Evolutionary conservation across 2,329 filamentous ascomycete species (phyloP).

Genomic region (Onygenales sp.): DNA sequence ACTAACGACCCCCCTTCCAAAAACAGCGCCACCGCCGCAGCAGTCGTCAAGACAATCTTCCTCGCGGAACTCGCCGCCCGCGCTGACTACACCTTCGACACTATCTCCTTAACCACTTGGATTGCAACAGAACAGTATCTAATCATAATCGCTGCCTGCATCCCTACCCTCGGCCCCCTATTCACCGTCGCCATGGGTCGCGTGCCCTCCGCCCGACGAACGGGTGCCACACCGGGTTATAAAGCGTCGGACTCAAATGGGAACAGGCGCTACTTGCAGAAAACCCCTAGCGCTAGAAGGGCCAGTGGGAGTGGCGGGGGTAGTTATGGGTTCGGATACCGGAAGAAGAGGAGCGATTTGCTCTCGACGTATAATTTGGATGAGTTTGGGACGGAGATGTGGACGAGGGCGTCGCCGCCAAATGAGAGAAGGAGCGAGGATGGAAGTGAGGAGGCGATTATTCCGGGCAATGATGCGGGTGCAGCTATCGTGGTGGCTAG

Average conservation of each 20-base stretch:
- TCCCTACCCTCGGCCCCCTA: slow-evolving; percentile 6
- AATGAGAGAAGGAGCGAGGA: background rate
- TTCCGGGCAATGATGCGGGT: background rate
- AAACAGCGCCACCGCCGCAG: slow-evolving; percentile 6
- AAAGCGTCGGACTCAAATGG: background rate
- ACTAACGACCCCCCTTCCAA: no score
- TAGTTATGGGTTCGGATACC: background rate
- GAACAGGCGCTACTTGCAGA: background rate
- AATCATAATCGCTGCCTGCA: slow-evolving; percentile 10
- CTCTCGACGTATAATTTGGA: background rate
- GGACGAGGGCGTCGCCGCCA: background rate
- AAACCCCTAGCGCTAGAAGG: no score
- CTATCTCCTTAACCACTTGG: slow-evolving; percentile 3
- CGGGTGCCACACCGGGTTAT: background rate
- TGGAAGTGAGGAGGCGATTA: slow-evolving; percentile 2
- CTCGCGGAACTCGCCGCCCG: slow-evolving; percentile 3
- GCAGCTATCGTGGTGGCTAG: background rate
- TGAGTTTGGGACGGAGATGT: background rate
- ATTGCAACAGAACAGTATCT: slow-evolving; percentile 9
- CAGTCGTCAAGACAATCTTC: slow-evolving; percentile 7
- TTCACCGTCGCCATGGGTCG: slow-evolving; percentile 1
- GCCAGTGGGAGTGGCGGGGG: background rate
- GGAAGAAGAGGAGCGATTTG: background rate
- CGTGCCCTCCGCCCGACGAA: background rate
- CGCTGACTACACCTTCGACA: slow-evolving; percentile 8